Evolutionary conservation across 495 filamentous ascomycete genomes (phyloP).

Genomic region (Filosporella fistucella): DNA sequence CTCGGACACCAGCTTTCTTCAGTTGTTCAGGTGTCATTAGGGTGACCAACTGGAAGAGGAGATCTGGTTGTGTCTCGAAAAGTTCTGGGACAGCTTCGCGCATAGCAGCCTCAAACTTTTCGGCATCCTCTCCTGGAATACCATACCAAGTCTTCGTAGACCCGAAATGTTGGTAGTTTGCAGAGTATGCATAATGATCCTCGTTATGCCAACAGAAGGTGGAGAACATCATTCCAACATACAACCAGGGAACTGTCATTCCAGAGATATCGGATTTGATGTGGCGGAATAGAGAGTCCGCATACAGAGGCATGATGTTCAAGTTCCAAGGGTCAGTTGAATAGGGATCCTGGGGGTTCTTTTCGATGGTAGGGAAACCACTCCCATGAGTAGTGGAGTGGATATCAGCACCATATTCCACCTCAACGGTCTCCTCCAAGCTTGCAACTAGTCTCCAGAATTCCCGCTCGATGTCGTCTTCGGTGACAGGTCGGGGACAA

Average conservation of each 20-base stretch:
- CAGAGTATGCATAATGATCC: constrained; percentile 96
- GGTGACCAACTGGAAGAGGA: constrained; percentile 95
- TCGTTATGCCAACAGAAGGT: constrained; percentile 99
- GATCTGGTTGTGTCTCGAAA: constrained; percentile 94
- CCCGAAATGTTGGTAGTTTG: constrained; percentile 98
- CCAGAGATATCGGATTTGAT: constrained; percentile 99
- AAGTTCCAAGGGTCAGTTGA: constrained; percentile 93
- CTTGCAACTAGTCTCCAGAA: constrained; percentile 96
- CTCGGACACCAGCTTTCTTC: constrained; percentile 88
- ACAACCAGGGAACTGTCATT: constrained; percentile 99
- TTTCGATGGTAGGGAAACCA: constrained; percentile 93
- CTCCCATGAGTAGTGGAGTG: constrained; percentile 98
- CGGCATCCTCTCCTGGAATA: constrained; percentile 87
- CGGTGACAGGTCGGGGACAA: constrained; percentile 72
- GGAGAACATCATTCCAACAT: constrained; percentile 99
- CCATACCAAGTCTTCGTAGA: constrained; percentile 99
- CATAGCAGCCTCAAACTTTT: constrained; percentile 95
- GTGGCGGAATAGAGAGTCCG: constrained; percentile 90
- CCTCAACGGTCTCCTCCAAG: constrained; percentile 90
- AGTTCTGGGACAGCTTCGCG: constrained; percentile 90
- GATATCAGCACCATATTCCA: constrained; percentile 98
- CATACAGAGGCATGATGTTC: constrained; percentile 85
- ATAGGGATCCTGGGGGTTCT: constrained; percentile 80
- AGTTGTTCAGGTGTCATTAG: constrained; percentile 90
- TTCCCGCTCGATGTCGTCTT: constrained; percentile 94